Conservation (phyloP, 257 asterid genomes). For the Coffea eugenioides region DNA sequence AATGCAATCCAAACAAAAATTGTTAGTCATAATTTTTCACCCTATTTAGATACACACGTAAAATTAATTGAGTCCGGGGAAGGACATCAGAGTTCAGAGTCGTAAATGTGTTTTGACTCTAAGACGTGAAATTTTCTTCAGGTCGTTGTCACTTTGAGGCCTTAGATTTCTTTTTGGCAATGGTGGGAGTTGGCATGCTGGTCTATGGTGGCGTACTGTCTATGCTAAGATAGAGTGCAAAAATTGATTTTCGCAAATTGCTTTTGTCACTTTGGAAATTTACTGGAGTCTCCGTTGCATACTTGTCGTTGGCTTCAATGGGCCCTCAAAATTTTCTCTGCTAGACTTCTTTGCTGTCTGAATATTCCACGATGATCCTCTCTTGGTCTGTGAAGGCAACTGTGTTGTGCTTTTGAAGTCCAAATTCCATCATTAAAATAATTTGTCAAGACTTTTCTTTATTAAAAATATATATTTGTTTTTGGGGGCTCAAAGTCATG, state of each 20-base stretch:
- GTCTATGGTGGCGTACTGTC: background rate
- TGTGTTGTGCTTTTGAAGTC: no score
- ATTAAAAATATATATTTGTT: no score
- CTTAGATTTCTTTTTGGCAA: no score
- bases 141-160: background rate
- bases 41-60: no score
- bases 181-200: background rate
- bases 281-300: background rate
- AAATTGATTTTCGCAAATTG: background rate
- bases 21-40: no score
- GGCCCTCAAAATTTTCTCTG: no score
- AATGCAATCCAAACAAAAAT: no score
- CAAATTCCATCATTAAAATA: no score
- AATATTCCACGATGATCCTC: no score
- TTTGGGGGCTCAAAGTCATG: no score
- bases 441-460: no score
- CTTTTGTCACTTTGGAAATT: background rate
- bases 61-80: background rate
- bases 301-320: background rate
- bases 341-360: background rate
- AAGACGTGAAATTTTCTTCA: background rate
- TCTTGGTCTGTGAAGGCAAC: no score
- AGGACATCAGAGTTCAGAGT: background rate
- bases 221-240: background rate
- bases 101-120: background rate